Percentiles rank a stretch among this genome's conserved stretches.
Conservation (phyloP, 2,329 filamentous ascomycete species). For the Epichloe festucae region DNA sequence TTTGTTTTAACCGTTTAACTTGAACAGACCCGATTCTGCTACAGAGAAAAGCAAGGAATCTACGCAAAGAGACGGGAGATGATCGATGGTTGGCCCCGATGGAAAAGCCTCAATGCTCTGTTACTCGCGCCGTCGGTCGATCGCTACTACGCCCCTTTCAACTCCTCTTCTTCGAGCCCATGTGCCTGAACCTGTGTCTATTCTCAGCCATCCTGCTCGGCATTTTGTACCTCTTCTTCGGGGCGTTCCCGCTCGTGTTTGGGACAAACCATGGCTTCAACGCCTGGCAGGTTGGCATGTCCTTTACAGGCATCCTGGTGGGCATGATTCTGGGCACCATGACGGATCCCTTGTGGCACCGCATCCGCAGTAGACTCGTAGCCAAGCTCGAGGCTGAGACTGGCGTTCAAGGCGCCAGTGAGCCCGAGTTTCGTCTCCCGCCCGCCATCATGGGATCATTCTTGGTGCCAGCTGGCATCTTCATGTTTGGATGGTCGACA, state of each 20-base stretch:
- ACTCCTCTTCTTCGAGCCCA: constrained; percentile 68
- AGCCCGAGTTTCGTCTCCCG: constrained; percentile 79
- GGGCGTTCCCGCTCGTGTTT: constrained; percentile 76
- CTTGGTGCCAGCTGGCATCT: constrained; percentile 67
- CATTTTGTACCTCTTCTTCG: constrained; percentile 83
- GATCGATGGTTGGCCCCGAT: constrained; percentile 63
- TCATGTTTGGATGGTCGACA: constrained; percentile 82
- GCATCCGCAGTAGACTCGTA: constrained; percentile 45
- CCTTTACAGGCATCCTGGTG: constrained; percentile 59
- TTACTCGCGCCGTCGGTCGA: constrained; percentile 43
- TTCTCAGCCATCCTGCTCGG: constrained; percentile 78
- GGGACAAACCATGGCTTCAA: constrained; percentile 60
- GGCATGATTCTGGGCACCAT: constrained; percentile 53
- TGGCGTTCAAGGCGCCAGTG: constrained; percentile 43
- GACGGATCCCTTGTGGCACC: constrained; percentile 54
- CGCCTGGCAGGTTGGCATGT: constrained; percentile 66
- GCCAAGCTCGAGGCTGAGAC: constrained; percentile 36
- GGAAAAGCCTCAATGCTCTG: constrained; percentile 58
- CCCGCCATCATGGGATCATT: constrained; percentile 62
- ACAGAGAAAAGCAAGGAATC: constrained; percentile 53
- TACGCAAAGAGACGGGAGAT: constrained; percentile 68
- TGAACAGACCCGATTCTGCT: constrained; percentile 51
- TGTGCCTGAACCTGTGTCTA: constrained; percentile 71
- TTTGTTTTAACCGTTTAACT: neutral
- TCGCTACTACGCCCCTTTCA: constrained; percentile 62